Base-by-base conservation (phyloP, 2,329 filamentous ascomycete genomes). In the Acephala macrosclerotiorum region DNA sequence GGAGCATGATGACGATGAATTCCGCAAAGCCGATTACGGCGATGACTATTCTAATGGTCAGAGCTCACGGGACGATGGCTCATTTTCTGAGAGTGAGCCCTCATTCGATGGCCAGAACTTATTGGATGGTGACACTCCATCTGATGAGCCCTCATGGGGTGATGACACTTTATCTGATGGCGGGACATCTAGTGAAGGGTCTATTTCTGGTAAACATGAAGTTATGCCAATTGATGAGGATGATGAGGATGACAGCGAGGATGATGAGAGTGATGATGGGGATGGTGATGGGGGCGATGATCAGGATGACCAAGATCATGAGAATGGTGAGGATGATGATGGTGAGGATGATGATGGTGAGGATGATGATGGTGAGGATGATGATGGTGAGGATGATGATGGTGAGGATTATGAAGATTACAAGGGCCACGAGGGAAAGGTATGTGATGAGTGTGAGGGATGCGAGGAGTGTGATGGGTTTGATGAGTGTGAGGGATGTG, bases 341-440 rank as follows among this genome's bases (percentile, higher is more conserved):
- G 29, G 29, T 33, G 29, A 40, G 45, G 42, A 61, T 33, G 42
- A 61, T 20, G 42, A 61, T 33, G 40, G 29, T 33, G 59, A 55
- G 38, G 59, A 53, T 20, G 18, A 64, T n/a, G 57, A 64, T 47
- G 59, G 36, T 35, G 45, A 61, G 16, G 59, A 55, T 47, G 20
- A 61, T 33, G 59, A 53, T 33, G 29, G 29, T 33, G 29, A 33
- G 45, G 42, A 61, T 33, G 42, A 61, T 20, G 42, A 61, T 33
- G 40, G 29, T 33, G 59, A 55, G 38, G 59, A 53, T 33, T 33
- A 33, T 33, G 29, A 33, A 33, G 29, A 33, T 33, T 33, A 33
- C 29, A 29, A 47, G 33, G 29, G 45, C 22, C 16, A 59, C 36
- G 38, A 29, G 38, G 35, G 22, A 38, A 38, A 59, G 38, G 36